Base-by-base conservation (phyloP, 2,329 filamentous ascomycete genomes). In the Aureobasidium sp. region DNA sequence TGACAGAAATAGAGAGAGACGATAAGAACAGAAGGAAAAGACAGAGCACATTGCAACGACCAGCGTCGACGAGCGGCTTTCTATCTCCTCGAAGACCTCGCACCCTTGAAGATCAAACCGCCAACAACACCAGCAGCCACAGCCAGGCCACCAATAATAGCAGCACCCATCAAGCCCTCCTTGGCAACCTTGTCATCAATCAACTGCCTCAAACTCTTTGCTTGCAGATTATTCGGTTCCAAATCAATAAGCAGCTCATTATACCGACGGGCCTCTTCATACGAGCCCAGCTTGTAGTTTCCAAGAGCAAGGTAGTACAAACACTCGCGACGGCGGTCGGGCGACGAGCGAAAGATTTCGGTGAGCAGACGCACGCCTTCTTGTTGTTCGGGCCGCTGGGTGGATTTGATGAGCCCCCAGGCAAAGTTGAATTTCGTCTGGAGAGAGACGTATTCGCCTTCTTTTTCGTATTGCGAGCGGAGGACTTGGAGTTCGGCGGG, bases 361-460 rank as follows among this genome's bases (percentile, higher is more conserved):
- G 91, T 92, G 63, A 97, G 87, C 37, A 97, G 85, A 67, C 90
- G 90, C 66, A 97, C 91, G 70, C 93, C 93, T 75, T 94, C 87
- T 81, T 97, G 93, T 75, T 97, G 93, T 70, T 99, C 92, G 73
- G 82, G 76, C 67, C 94, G 90, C 58, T 82, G 78, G 73, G 85
- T 87, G 65, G 93, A 97, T 81, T 97, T 99, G 70, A 99, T 96
- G 68, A 99, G 84, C 68, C 94, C 94, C 94, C 94, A 99, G 73
- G 94, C 93, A 76, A 93, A 97, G 85, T 99, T 99, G 84, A 99
- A 99, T 75, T 97, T 97, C 65, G 94, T 99, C 77, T 99, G 94
- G 44, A 99, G 85, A 64, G 93, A 92, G 64, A 96, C 93, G 81
- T 96, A 95, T 71, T 96, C 90, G 68, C 93, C 94, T 78, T 99